Base-by-base conservation (phyloP, 805 yeast genomes). In the Isabelozyma heimii region DNA sequence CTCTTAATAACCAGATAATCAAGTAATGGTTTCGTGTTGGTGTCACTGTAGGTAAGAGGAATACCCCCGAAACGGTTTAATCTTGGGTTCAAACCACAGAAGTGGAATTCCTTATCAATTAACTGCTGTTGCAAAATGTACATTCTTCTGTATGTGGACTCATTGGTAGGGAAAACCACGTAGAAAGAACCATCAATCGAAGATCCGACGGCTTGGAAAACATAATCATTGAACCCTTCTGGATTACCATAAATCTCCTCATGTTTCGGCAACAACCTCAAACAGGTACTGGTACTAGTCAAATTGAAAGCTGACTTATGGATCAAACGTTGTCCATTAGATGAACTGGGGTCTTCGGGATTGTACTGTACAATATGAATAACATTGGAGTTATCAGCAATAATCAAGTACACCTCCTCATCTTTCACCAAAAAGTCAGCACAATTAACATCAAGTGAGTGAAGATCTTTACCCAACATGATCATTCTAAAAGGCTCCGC, bases 401-500 rank as follows among this genome's bases (percentile, higher is more conserved):
- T 76, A 1, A 85, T 71, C 41, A 90, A 76, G 57, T 67, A 82
- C 10, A 91, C 67, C 44, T 87, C 87, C 9, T 87, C 87, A 49
- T 86, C 87, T 48, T 83, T 78, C 13, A 83, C 81, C 24, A 89
- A 66, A 60, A 91, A 90, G 51, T 91, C 97, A n/a, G 87, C 82
- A 50, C 85, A 76, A 41, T 78, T 74, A 0, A 87, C 85, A 58
- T 84, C 87, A 41, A 87, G 71, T 15, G 77, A 66, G 24, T 80
- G 76, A 16, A 80, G 74, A 62, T 91, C 96, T 61, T 86, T 88
- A 8, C 96, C 91, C 45, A 94, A 65, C 49, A 79, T 66, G 14
- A 90, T 74, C 84, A 92, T 83, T 54, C 97, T 73, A 63, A 89
- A 91, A 0, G 99, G 99, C 59, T 92, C 97, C 2, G 95, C 92